A percentile compares a stretch with the other conserved stretches of the same genome.
phyloP scores from a whole-genome alignment of 108 stramenopile species.

The Skeletonema potamos region DNA sequence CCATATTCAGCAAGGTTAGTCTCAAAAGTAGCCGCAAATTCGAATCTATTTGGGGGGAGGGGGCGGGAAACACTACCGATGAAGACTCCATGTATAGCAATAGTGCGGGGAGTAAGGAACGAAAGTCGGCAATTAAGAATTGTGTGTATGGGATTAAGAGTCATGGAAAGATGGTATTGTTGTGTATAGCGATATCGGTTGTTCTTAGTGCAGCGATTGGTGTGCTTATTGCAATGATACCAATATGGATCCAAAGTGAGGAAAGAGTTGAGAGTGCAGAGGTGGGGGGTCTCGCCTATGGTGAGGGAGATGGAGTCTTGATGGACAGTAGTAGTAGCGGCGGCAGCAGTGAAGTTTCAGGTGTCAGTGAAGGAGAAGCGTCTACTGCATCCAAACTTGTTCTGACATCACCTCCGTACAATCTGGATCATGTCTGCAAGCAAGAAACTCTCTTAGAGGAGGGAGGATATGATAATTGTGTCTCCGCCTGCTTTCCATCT shows the following conservation, averaged over 20 bases:
- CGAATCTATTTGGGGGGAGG: neutral
- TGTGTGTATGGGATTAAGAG: neutral
- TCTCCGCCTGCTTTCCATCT: constrained; percentile 5
- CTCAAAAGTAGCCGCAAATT: neutral
- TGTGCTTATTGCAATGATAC: neutral
- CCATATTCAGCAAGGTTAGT: neutral
- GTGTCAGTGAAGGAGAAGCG: neutral
- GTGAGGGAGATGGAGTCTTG: neutral
- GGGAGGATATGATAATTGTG: constrained; percentile 10
- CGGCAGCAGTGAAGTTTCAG: neutral
- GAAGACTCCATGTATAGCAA: neutral
- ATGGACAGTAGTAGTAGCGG: neutral
- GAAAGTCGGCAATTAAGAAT: neutral
- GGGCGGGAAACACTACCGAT: too few relatives aligned
- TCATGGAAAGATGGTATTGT: neutral
- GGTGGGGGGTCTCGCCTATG: neutral
- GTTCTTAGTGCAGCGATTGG: neutral
- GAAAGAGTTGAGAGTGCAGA: neutral
- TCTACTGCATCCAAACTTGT: neutral
- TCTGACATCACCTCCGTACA: neutral
- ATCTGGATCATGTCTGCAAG: neutral
- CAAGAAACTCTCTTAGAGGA: neutral
- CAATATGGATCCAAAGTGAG: neutral
- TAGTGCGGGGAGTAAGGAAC: neutral
- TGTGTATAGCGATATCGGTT: neutral